Base-by-base conservation (phyloP, 2,329 filamentous ascomycete species). In the Macrophomina tecta region DNA sequence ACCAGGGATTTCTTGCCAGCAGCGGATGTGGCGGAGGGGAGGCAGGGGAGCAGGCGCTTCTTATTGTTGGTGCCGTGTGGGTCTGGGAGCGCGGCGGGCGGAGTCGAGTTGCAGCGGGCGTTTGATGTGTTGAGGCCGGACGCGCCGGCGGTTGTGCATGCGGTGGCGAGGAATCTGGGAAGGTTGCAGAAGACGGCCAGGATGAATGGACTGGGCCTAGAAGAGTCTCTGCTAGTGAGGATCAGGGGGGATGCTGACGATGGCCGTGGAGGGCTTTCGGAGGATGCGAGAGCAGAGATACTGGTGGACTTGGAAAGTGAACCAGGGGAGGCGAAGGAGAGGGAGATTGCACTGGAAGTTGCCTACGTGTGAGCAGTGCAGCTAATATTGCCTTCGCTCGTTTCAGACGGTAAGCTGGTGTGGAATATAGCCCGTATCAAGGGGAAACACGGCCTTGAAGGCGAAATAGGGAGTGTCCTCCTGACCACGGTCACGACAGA, bases 81-180 rank as follows among this genome's bases (percentile, higher is more conserved):
- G 16, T 12, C 40, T 7, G 62, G 14, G 14, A 36, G 62, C 32
- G 61, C 34, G 48, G 61, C 48, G 4, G 30, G 49, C 5, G 32
- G 48, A 12, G 34, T 14, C 11, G 49, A 64, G 61, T 14, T 14
- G 36, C 64, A 52, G 64, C 42, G 64, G 16, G 46, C 55, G 64
- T 56, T 66, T 52, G 64, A 66, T 53, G 64, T 66, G 34, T 23
- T 60, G 45, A 51, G 64, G 36, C 55, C 64, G 14, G 64, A 66
- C 52, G 64, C 55, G n/a, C 55, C 55, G 55, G 46, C 55, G 30
- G 46, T 66, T 45, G 48, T 66, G 16, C 64, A 66, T 52, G 53
- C 53, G 32, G 55, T 66, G 23, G 64, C 64, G 28, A 66, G 64
- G 48, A 66, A 52, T 11, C 18, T 66, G 53, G 64, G 53, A 1